phyloP scores from a whole-genome alignment of 768 basidiomycete species.

The Serpula lacrymans region DNA sequence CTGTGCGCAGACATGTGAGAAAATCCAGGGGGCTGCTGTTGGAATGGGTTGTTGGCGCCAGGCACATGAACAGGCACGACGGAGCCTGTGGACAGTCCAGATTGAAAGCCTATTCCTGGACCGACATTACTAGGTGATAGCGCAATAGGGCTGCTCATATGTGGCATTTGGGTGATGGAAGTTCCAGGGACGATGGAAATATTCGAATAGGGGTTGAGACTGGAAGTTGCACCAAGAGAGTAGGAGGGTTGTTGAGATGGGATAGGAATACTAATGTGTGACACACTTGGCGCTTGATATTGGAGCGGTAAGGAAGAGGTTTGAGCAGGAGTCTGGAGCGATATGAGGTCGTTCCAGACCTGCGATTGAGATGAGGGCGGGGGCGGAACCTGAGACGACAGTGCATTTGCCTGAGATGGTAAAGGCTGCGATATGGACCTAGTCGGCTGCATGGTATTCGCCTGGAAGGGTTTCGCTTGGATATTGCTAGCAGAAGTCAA shows the following conservation, averaged over 20 bases:
- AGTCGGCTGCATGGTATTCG: slow-evolving; percentile 15
- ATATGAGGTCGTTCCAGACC: slow-evolving; percentile 60
- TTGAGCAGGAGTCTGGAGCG: slow-evolving; percentile 38
- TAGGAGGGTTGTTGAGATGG: slow-evolving; percentile 15
- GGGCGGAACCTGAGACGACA: slow-evolving; percentile 17
- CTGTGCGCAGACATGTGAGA: not conserved
- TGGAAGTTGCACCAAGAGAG: slow-evolving; percentile 5
- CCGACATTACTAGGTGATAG: slow-evolving; percentile 5
- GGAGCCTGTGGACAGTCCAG: not conserved
- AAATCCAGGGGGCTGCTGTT: not conserved
- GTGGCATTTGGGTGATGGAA: not conserved
- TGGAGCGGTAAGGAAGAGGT: slow-evolving; percentile 49
- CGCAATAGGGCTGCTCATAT: slow-evolving; percentile 7
- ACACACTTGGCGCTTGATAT: slow-evolving; percentile 13
- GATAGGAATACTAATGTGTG: slow-evolving; percentile 2
- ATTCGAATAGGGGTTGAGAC: slow-evolving; percentile 19
- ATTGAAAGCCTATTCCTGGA: not conserved
- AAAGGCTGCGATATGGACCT: slow-evolving; percentile 37
- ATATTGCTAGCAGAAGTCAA: slow-evolving; percentile 12
- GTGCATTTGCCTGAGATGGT: slow-evolving; percentile 6
- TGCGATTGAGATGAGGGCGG: slow-evolving; percentile 23
- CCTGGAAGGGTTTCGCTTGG: slow-evolving; percentile 10
- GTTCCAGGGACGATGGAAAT: slow-evolving; percentile 1
- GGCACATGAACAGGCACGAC: not conserved
- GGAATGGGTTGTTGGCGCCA: not conserved